phyloP scores from a whole-genome alignment of 1,284 basidiomycete species.

The Boletellus deceptivus region DNA sequence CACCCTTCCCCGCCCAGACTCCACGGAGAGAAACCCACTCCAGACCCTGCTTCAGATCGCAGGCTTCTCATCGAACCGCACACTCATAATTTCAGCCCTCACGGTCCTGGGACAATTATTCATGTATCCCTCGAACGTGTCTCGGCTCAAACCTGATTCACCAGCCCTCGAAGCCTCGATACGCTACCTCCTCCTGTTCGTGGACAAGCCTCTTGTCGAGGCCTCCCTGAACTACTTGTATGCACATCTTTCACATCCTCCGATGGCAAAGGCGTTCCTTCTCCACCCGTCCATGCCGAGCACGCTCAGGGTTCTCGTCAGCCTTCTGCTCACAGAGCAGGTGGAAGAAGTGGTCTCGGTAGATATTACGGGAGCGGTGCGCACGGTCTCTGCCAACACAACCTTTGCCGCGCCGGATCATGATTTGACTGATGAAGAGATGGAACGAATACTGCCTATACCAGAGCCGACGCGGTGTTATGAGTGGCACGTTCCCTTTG shows the following conservation, averaged over 20 bases:
- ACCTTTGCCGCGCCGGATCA: slow-evolving; percentile 49
- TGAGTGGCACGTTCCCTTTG: slow-evolving; percentile 57
- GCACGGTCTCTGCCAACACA: slow-evolving; percentile 50
- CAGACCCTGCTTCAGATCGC: slow-evolving; percentile 52
- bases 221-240: slow-evolving; percentile 75
- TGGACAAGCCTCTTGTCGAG: slow-evolving; percentile 66
- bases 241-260: slow-evolving; percentile 67
- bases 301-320: slow-evolving; percentile 64
- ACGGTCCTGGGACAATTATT: slow-evolving; percentile 59
- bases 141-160: slow-evolving; percentile 52
- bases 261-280: slow-evolving; percentile 76
- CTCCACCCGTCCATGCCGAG: slow-evolving; percentile 65
- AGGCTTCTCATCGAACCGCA: slow-evolving; percentile 61
- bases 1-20: slow-evolving; percentile 36
- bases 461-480: slow-evolving; percentile 74
- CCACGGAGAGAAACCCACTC: slow-evolving; percentile 42
- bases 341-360: slow-evolving; percentile 61
- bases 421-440: slow-evolving; percentile 65
- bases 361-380: slow-evolving; percentile 56
- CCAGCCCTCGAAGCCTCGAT: slow-evolving; percentile 60
- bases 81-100: slow-evolving; percentile 66
- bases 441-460: slow-evolving; percentile 54
- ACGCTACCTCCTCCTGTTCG: slow-evolving; percentile 70
- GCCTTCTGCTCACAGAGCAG: slow-evolving; percentile 65
- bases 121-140: slow-evolving; percentile 56